These are phyloP conservation scores for Chlamydomonas incerta DNA, from an alignment of 139 green algal genomes.

Conservation along the genomic window DNA sequence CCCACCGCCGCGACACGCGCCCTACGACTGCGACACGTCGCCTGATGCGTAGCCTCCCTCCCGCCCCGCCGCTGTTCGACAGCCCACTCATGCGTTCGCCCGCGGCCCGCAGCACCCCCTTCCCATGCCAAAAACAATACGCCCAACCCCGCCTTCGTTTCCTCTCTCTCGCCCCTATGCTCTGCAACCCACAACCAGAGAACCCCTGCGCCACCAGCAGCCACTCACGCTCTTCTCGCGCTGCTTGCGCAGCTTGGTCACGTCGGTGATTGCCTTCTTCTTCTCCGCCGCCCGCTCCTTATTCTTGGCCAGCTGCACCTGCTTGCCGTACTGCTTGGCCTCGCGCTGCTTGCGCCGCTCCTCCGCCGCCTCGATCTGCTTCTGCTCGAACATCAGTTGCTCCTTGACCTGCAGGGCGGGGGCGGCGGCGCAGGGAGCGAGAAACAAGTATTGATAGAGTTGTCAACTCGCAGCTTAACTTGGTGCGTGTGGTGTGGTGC, in stretches of 20 bases:
- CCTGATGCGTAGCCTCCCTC: no score
- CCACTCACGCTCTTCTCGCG: conserved; percentile 65
- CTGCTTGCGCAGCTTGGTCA: conserved; percentile 82
- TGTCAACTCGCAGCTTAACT: no score
- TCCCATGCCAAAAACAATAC: no score
- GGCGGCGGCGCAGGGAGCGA: no score
- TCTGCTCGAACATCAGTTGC: conserved; percentile 90
- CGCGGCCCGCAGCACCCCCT: no score
- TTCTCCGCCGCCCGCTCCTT: conserved; percentile 88
- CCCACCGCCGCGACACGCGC: no score
- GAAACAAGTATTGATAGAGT: no score
- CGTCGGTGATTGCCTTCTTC: conserved; percentile 84
- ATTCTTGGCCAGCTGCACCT: conserved; percentile 87
- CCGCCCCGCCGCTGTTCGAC: no score
- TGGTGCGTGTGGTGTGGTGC: no score
- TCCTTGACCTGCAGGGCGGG: conserved; percentile 72
- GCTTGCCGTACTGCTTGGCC: conserved; percentile 92
- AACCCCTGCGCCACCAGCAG: background rate
- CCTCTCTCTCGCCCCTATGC: background rate
- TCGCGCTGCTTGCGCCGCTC: conserved; percentile 91
- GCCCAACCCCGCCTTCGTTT: no score
- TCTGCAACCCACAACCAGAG: background rate
- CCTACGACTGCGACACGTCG: no score
- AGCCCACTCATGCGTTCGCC: no score
- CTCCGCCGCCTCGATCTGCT: conserved; percentile 81